Conservation (phyloP, 306 rosid species). For the Carpinus fangiana region DNA sequence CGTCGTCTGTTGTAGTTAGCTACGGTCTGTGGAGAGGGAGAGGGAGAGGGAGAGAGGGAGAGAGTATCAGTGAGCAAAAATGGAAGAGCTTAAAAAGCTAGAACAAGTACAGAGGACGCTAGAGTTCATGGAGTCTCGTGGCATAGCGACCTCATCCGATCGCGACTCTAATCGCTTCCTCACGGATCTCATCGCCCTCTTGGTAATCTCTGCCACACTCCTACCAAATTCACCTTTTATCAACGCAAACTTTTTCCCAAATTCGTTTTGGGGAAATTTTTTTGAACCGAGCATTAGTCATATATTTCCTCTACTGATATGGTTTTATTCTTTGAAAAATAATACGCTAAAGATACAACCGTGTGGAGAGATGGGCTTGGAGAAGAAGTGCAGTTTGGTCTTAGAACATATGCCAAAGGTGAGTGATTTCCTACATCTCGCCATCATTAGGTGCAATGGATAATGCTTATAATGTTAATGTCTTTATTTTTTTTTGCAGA, state of each 20-base stretch:
- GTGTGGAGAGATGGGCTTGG: conserved; percentile 56
- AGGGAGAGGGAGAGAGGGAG: too few relatives aligned
- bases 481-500: conserved; percentile 33
- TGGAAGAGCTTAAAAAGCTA: conserved; percentile 57
- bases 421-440: conserved; percentile 17
- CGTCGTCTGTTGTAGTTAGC: not conserved
- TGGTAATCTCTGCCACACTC: conserved; percentile 28
- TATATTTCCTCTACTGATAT: not conserved
- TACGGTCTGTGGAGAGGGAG: too few relatives aligned
- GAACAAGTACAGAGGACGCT: conserved; percentile 58
- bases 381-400: conserved; percentile 52
- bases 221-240: not conserved
- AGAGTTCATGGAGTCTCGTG: conserved; percentile 40
- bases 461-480: not conserved
- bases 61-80: conserved; percentile 1
- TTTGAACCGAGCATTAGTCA: not conserved
- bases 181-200: conserved; percentile 53
- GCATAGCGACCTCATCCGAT: conserved; percentile 26
- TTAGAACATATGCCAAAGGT: conserved; percentile 57
- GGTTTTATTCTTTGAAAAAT: not conserved
- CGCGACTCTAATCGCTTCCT: conserved; percentile 47
- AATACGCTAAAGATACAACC: conserved; percentile 50
- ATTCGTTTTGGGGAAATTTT: not conserved
- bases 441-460: not conserved
- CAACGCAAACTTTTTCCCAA: not conserved